phyloP scores from a whole-genome alignment of 108 stramenopile species.

The Aurantiochytrium sp. region DNA sequence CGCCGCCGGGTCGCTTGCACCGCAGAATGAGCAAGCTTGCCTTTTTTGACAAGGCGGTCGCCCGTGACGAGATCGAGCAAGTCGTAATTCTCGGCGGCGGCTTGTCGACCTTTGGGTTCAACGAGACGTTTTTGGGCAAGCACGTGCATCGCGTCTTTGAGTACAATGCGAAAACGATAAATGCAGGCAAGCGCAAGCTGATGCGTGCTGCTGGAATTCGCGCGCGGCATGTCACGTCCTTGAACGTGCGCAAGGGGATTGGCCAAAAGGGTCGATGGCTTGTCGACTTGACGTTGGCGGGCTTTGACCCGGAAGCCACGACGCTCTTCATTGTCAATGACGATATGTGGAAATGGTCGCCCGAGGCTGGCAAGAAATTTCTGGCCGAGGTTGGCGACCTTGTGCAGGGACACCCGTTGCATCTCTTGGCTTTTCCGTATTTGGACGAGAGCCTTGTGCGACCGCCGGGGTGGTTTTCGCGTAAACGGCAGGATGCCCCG shows the following conservation, averaged over 20 bases:
- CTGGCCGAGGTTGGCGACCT: neutral
- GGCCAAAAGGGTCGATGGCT: neutral
- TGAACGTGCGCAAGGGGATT: neutral
- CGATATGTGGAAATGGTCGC: neutral
- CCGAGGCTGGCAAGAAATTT: neutral
- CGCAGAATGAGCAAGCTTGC: neutral
- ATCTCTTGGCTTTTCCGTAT: neutral
- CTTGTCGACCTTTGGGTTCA: neutral
- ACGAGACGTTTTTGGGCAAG: neutral
- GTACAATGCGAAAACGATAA: neutral
- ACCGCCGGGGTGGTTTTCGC: neutral
- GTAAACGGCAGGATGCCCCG: neutral
- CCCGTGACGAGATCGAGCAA: neutral
- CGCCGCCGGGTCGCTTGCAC: neutral
- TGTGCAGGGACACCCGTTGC: neutral
- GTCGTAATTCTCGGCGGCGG: neutral
- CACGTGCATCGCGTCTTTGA: neutral
- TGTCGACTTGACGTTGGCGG: neutral
- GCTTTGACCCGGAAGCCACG: neutral
- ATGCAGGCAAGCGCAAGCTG: neutral
- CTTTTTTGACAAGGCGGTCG: neutral
- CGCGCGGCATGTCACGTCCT: neutral
- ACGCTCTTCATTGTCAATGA: neutral
- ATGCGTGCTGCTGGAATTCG: neutral
- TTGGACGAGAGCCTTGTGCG: neutral